Percentiles rank a stretch among this genome's conserved stretches.
phyloP scores from a whole-genome alignment of 306 rosid genomes.

The Pyrus bretschneideri region DNA sequence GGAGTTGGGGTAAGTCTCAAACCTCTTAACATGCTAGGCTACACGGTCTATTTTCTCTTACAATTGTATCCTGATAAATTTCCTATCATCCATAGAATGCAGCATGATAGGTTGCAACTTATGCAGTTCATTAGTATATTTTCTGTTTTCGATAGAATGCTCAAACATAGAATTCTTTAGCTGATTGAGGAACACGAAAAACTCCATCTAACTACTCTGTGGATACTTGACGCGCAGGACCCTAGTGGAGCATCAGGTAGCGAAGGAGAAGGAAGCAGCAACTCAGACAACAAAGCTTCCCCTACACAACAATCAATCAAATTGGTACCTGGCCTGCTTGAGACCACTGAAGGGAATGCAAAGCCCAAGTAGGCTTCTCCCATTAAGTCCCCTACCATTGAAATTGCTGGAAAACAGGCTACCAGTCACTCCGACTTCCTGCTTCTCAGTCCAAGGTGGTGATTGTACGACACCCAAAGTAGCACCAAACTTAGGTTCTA shows the following conservation, averaged over 20 bases:
- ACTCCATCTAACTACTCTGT: background rate
- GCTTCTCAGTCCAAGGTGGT: background rate
- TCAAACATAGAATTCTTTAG: background rate
- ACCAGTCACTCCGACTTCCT: conserved; percentile 24
- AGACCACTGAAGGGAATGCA: conserved; percentile 13
- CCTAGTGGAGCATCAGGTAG: conserved; percentile 6
- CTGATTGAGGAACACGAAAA: background rate
- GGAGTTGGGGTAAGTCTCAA: background rate
- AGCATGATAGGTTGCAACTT: too few species aligned
- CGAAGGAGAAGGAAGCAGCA: conserved; percentile 12
- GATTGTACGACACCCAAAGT: conserved; percentile 17
- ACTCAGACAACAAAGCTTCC: conserved; percentile 8
- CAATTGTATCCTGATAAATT: too few species aligned
- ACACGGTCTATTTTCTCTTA: too few species aligned
- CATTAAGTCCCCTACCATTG: conserved; percentile 24
- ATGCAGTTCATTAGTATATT: background rate
- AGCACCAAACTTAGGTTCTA: conserved; percentile 27
- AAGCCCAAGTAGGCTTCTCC: conserved; percentile 16
- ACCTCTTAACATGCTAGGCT: background rate
- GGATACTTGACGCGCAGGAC: background rate
- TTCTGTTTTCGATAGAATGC: background rate
- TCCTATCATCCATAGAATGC: too few species aligned
- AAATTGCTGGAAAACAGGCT: conserved; percentile 27
- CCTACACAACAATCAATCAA: background rate
- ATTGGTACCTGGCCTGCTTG: conserved; percentile 10